Evolutionary conservation across 176 grass and related monocot genomes (phyloP).

Genomic region (Oropetium thomaeum): DNA sequence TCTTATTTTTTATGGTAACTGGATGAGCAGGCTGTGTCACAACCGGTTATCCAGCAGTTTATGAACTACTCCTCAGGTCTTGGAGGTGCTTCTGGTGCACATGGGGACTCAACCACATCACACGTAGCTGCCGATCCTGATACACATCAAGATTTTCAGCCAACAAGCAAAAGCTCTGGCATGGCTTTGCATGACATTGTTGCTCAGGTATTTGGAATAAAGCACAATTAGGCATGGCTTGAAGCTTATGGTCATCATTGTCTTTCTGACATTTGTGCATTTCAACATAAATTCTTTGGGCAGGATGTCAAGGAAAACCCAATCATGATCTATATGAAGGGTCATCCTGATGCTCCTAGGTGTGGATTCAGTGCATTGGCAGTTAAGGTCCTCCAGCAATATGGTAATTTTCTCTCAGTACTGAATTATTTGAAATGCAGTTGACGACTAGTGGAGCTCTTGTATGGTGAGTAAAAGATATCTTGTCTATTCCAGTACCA

Average conservation of each 20-base stretch:
- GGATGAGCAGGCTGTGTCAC: constrained; percentile 32
- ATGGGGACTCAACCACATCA: constrained; percentile 25
- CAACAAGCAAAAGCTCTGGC: constrained; percentile 54
- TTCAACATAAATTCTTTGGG: neutral
- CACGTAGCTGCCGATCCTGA: constrained; percentile 54
- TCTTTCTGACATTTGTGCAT: constrained; percentile 16
- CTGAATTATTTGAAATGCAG: neutral
- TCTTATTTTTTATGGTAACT: constrained; percentile 23
- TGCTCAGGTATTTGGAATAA: constrained; percentile 39
- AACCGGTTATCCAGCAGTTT: constrained; percentile 39
- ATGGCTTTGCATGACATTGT: constrained; percentile 48
- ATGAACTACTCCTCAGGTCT: constrained; percentile 47
- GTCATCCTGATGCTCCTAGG: constrained; percentile 71
- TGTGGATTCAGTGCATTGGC: constrained; percentile 94
- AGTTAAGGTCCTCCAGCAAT: constrained; percentile 83
- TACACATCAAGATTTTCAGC: constrained; percentile 80
- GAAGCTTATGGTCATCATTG: neutral
- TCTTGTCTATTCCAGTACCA: constrained; percentile 35
- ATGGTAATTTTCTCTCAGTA: constrained; percentile 45
- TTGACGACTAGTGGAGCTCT: neutral
- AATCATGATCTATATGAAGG: constrained; percentile 91
- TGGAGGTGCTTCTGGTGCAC: constrained; percentile 31
- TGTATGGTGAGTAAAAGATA: constrained; percentile 26
- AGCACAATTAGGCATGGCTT: neutral
- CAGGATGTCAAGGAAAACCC: constrained; percentile 86